These are phyloP conservation scores for Theileria parva DNA, from an alignment of 169 alveolate species.

Conservation along the genomic window DNA sequence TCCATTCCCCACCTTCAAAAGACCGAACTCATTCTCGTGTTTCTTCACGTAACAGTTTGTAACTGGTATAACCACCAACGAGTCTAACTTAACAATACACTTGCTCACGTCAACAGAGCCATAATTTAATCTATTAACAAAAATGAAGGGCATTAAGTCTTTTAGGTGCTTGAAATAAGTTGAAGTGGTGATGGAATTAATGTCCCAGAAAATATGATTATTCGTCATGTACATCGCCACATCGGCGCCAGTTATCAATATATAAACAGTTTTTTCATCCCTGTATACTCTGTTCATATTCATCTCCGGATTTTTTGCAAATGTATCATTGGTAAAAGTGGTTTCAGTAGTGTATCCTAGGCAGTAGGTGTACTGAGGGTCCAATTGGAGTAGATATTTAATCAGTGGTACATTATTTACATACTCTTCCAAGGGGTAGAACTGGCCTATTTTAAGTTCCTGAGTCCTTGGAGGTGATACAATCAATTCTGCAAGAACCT, in stretches of 20 bases:
- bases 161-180: background rate
- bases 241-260: background rate
- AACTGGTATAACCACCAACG: background rate
- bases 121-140: background rate
- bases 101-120: background rate
- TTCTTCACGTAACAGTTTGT: slow-evolving; percentile 5
- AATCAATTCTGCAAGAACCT: slow-evolving; percentile 7
- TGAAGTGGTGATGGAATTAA: background rate
- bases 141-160: background rate
- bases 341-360: slow-evolving; percentile 2
- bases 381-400: background rate
- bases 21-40: background rate
- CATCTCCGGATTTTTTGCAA: background rate
- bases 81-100: background rate
- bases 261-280: background rate
- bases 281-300: background rate
- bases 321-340: too few species aligned
- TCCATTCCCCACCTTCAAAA: background rate
- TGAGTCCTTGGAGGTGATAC: background rate
- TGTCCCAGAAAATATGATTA: background rate
- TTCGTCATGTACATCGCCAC: slow-evolving; percentile 8
- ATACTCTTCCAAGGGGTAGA: slow-evolving; percentile 2
- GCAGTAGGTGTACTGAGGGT: background rate
- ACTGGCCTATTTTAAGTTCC: background rate
- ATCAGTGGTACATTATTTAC: background rate